Evolutionary conservation across 208 protist species (phyloP).

Genomic region (Trypanosomatidae sp.): DNA sequence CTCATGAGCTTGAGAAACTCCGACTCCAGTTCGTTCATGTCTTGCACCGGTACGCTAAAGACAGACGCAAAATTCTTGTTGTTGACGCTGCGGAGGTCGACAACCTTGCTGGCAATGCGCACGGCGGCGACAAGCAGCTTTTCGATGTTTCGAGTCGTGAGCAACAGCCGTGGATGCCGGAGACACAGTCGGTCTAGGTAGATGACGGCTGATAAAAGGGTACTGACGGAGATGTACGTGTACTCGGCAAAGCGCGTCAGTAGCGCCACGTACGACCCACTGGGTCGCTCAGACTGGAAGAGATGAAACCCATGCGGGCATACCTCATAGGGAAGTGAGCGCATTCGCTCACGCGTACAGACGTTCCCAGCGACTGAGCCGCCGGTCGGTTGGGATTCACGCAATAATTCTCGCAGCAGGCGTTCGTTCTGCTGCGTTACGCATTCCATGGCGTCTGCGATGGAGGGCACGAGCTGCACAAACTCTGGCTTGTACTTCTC

Average conservation of each 20-base stretch:
- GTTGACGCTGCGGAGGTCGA: conserved; percentile 86
- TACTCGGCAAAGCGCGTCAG: conserved; percentile 48
- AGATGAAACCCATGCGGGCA: conserved; percentile 28
- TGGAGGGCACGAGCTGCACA: conserved; percentile 68
- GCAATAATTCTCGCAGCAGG: conserved; percentile 22
- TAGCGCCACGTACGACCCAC: conserved; percentile 30
- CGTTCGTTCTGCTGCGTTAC: conserved; percentile 51
- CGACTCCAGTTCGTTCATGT: conserved; percentile 81
- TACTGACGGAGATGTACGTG: conserved; percentile 84
- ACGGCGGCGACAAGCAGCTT: conserved; percentile 76
- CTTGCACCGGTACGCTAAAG: conserved; percentile 54
- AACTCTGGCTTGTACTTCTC: conserved; percentile 87
- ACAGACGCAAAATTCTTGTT: conserved; percentile 86
- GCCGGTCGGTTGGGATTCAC: conserved; percentile 6
- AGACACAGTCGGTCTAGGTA: conserved; percentile 81
- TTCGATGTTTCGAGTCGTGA: conserved; percentile 66
- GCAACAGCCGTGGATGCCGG: conserved; percentile 46
- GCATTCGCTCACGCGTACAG: conserved; percentile 17
- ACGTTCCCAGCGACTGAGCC: background rate
- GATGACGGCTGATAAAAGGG: conserved; percentile 73
- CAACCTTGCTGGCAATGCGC: conserved; percentile 80
- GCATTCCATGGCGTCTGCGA: conserved; percentile 60
- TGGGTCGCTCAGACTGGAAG: conserved; percentile 28
- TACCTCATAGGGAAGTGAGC: conserved; percentile 23
- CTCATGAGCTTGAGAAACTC: conserved; percentile 64